Conservation (phyloP, 129 eudicot genomes). For the Lonicera japonica region DNA sequence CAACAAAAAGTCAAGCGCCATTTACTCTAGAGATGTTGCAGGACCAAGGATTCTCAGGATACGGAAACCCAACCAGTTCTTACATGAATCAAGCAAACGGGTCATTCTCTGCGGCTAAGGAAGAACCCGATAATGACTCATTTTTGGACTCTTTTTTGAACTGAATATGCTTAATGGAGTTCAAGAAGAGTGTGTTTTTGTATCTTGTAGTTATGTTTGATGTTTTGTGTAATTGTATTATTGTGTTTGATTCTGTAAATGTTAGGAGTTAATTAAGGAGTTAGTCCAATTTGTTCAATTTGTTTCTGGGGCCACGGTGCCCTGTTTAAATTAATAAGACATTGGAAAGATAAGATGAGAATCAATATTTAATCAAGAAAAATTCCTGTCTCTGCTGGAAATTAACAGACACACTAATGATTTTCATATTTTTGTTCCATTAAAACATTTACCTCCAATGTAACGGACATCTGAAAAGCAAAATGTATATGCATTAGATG, state of each 20-base stretch:
- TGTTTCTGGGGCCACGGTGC: background rate
- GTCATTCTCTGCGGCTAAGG: conserved; percentile 41
- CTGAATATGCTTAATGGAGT: conserved; percentile 4
- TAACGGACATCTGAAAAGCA: too few relatives aligned
- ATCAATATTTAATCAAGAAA: too few relatives aligned
- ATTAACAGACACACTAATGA: too few relatives aligned
- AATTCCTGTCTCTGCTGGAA: too few relatives aligned
- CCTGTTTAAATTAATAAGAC: too few relatives aligned
- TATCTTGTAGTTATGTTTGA: background rate
- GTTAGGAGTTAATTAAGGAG: conserved; percentile 10
- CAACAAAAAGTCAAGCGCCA: conserved; percentile 51
- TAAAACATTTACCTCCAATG: too few relatives aligned
- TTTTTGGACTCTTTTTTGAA: conserved; percentile 51
- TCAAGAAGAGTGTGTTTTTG: background rate
- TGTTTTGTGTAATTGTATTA: background rate
- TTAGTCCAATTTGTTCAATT: conserved; percentile 20
- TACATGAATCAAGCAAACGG: conserved; percentile 30
- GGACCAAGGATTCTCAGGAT: conserved; percentile 31
- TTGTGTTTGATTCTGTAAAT: conserved; percentile 4
- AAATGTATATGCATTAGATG: too few relatives aligned
- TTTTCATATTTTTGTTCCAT: too few relatives aligned
- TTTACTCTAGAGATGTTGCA: conserved; percentile 74
- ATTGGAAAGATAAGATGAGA: too few relatives aligned
- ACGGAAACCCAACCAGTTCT: conserved; percentile 19
- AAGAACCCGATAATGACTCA: conserved; percentile 72